Conservation (phyloP, 441 rosid species). For the Brassica balearica region DNA sequence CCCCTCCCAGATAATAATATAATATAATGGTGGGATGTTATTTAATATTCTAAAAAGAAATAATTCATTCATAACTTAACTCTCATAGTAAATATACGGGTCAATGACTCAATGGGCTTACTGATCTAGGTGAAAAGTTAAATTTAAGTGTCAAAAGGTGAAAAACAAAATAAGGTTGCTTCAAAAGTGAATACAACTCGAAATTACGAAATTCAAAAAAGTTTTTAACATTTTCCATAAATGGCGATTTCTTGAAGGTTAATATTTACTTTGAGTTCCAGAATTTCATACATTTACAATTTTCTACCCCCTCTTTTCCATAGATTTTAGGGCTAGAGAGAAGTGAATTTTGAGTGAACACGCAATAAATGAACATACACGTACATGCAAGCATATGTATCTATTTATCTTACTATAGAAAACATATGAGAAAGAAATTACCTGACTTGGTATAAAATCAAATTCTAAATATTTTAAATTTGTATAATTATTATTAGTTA, state of each 20-base stretch:
- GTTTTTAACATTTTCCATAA: constrained; percentile 34
- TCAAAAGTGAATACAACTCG: constrained; percentile 26
- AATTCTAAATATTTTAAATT: background rate
- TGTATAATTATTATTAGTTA: background rate
- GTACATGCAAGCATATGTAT: background rate
- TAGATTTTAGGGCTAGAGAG: constrained; percentile 41
- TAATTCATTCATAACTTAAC: background rate
- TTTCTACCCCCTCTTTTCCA: constrained; percentile 37
- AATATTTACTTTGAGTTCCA: constrained; percentile 40
- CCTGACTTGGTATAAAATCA: background rate
- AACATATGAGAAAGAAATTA: background rate
- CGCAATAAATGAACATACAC: constrained; percentile 19
- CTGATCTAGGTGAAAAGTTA: constrained; percentile 36
- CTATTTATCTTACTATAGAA: background rate
- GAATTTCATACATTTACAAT: constrained; percentile 30
- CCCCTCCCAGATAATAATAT: no score
- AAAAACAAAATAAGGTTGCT: constrained; percentile 41
- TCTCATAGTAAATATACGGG: constrained; percentile 8
- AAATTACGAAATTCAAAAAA: constrained; percentile 28
- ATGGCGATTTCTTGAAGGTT: constrained; percentile 40
- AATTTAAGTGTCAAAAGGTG: constrained; percentile 24
- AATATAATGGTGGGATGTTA: no score
- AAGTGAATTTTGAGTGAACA: constrained; percentile 25
- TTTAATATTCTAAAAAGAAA: background rate
- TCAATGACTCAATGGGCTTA: background rate